phyloP scores from a whole-genome alignment of 331 rosid genomes.

The Saraca asoca region DNA sequence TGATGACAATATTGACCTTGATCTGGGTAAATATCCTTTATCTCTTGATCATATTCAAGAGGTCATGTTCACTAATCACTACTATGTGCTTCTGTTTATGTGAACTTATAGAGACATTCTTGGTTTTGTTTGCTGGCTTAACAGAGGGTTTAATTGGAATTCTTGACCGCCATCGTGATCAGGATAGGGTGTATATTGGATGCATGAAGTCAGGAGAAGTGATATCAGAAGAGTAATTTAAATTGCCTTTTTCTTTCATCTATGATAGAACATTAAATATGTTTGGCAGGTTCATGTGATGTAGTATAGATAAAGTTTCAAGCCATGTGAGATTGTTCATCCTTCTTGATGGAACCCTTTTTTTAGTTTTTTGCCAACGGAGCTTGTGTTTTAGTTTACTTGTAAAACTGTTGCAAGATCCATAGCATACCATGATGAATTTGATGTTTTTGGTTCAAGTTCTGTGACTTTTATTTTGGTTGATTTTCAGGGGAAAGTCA shows the following conservation, averaged over 20 bases:
- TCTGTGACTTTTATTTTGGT: constrained; percentile 5
- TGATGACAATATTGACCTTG: constrained; percentile 74
- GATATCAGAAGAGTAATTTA: constrained; percentile 78
- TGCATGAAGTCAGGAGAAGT: constrained; percentile 99
- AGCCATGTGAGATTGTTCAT: constrained; percentile 17
- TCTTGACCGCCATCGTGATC: constrained; percentile 89
- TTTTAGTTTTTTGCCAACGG: constrained; percentile 1
- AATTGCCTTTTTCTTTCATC: constrained; percentile 32
- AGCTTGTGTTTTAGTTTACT: not conserved
- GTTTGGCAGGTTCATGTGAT: not conserved
- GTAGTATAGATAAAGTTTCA: constrained; percentile 20
- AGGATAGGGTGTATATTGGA: constrained; percentile 84
- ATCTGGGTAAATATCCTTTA: constrained; percentile 65
- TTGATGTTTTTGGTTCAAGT: not conserved
- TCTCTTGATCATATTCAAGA: constrained; percentile 20
- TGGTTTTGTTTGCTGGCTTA: constrained; percentile 39
- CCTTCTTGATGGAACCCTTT: constrained; percentile 8
- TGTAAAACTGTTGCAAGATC: too few relatives aligned
- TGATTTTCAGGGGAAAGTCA: constrained; percentile 54
- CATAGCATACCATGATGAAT: too few relatives aligned
- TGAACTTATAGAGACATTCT: constrained; percentile 30
- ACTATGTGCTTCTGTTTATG: not conserved
- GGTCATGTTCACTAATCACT: constrained; percentile 19
- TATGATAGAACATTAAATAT: not conserved
- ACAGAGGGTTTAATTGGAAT: constrained; percentile 86